These are phyloP conservation scores for Blastomyces emzantsi DNA, from an alignment of 2,329 filamentous ascomycete genomes.

Conservation along the genomic window DNA sequence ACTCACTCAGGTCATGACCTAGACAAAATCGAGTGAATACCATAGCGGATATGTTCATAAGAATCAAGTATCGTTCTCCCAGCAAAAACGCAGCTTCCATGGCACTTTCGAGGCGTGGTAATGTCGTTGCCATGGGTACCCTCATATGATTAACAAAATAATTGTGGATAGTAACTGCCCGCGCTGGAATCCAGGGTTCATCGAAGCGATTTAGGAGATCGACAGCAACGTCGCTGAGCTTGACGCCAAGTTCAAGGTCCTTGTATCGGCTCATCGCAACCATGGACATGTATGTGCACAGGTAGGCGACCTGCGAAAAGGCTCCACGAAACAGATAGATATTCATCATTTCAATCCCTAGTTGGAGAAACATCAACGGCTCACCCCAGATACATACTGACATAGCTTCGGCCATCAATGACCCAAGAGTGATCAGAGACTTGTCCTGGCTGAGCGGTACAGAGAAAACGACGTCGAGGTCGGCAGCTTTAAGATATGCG, in stretches of 20 bases:
- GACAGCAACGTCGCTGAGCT: conserved; percentile 46
- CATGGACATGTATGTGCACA: conserved; percentile 50
- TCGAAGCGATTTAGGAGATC: conserved; percentile 45
- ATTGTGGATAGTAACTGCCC: conserved; percentile 49
- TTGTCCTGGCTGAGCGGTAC: conserved; percentile 37
- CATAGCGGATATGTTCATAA: conserved; percentile 52
- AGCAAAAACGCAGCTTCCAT: conserved; percentile 49
- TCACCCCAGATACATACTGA: conserved; percentile 53
- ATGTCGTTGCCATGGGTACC: conserved; percentile 42
- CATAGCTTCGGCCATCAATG: conserved; percentile 50
- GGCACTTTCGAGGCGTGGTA: conserved; percentile 46
- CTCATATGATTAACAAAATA: conserved; percentile 55
- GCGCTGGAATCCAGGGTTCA: conserved; percentile 46
- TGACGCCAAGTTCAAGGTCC: conserved; percentile 46
- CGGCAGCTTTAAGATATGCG: conserved; percentile 51
- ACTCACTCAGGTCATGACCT: conserved; percentile 49
- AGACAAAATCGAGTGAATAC: conserved; percentile 49
- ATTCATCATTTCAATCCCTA: conserved; percentile 49
- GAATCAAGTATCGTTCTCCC: conserved; percentile 50
- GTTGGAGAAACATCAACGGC: conserved; percentile 50
- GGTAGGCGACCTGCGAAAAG: conserved; percentile 50
- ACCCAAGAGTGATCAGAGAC: conserved; percentile 39
- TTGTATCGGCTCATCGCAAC: conserved; percentile 50
- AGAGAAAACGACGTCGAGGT: conserved; percentile 34
- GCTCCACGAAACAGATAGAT: conserved; percentile 47